Percentiles rank a stretch among this genome's conserved stretches.
These are phyloP conservation scores for Serendipita vermifera DNA, from an alignment of 768 basidiomycete genomes.

Conservation along the genomic window DNA sequence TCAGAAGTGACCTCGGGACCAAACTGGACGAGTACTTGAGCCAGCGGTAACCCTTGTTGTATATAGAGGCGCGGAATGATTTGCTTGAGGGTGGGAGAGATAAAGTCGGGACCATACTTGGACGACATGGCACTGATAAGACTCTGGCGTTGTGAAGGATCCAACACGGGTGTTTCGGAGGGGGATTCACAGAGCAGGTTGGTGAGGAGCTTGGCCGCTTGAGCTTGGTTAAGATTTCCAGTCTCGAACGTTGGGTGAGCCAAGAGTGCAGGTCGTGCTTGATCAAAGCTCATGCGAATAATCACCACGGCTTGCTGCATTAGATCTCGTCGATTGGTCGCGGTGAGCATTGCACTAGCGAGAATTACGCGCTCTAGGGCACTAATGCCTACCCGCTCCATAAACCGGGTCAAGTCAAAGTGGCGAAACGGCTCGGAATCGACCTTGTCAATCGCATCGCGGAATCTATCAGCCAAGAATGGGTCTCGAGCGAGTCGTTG, in stretches of 20 bases:
- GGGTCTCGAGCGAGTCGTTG: slow-evolving; percentile 85
- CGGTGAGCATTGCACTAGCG: slow-evolving; percentile 55
- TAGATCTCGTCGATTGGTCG: slow-evolving; percentile 45
- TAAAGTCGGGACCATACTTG: slow-evolving; percentile 68
- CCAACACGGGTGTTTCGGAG: slow-evolving; percentile 57
- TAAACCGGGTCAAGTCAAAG: slow-evolving; percentile 73
- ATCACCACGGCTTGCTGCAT: slow-evolving; percentile 47
- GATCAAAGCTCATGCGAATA: slow-evolving; percentile 67
- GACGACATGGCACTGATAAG: slow-evolving; percentile 61
- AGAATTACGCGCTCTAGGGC: slow-evolving; percentile 70
- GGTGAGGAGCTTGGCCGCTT: slow-evolving; percentile 65
- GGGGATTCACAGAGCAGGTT: slow-evolving; percentile 63
- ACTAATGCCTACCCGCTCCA: slow-evolving; percentile 66
- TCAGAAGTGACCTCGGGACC: slow-evolving; percentile 72
- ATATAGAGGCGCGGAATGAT: slow-evolving; percentile 60
- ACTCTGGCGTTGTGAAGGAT: slow-evolving; percentile 58
- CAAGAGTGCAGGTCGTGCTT: slow-evolving; percentile 59
- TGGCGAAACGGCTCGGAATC: slow-evolving; percentile 72
- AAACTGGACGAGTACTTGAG: slow-evolving; percentile 62
- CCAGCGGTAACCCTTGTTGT: slow-evolving; percentile 49
- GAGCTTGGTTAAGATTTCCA: slow-evolving; percentile 59
- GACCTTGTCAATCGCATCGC: slow-evolving; percentile 78
- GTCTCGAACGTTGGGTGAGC: slow-evolving; percentile 64
- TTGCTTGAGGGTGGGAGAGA: slow-evolving; percentile 58
- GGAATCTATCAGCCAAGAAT: slow-evolving; percentile 77